A percentile compares a stretch with the other conserved stretches of the same genome.
phyloP scores from a whole-genome alignment of 805 yeast genomes.

The Candida suzukii region DNA sequence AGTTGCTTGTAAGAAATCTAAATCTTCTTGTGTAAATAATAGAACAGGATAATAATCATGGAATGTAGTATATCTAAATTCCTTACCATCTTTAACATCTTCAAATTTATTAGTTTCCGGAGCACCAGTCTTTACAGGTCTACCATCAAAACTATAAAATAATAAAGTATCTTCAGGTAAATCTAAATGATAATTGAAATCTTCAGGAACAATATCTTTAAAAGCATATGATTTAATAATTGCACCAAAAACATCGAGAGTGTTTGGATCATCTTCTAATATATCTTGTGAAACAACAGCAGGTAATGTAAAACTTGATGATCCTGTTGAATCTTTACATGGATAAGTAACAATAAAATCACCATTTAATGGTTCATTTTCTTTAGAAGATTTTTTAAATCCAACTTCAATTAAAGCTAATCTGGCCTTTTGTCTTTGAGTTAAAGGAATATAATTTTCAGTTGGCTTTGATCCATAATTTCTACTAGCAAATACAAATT shows the following conservation, averaged over 20 bases:
- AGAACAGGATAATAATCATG: conserved; percentile 26
- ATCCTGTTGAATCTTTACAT: not conserved
- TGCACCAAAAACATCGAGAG: conserved; percentile 1
- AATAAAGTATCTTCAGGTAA: conserved; percentile 15
- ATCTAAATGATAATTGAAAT: conserved; percentile 11
- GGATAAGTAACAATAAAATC: conserved; percentile 15
- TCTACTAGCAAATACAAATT: conserved; percentile 14
- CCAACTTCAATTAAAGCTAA: conserved; percentile 6
- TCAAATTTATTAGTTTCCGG: conserved; percentile 7
- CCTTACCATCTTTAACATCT: not conserved
- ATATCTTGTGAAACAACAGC: conserved; percentile 10
- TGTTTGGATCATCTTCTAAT: conserved; percentile 7
- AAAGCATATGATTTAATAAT: conserved; percentile 1
- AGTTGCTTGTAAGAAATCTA: conserved; percentile 10
- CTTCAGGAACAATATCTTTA: conserved; percentile 13
- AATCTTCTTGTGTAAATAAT: conserved; percentile 17
- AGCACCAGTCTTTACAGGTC: conserved; percentile 18
- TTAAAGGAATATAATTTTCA: conserved; percentile 9
- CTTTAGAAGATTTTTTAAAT: conserved; percentile 6
- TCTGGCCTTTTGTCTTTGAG: conserved; percentile 9
- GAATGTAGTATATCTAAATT: conserved; percentile 14
- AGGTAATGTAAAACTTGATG: conserved; percentile 11
- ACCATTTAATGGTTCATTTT: not conserved
- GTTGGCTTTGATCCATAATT: conserved; percentile 3
- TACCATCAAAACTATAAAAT: conserved; percentile 19